Base-by-base conservation (phyloP, 495 filamentous ascomycete genomes). In the Parmelia sp. region DNA sequence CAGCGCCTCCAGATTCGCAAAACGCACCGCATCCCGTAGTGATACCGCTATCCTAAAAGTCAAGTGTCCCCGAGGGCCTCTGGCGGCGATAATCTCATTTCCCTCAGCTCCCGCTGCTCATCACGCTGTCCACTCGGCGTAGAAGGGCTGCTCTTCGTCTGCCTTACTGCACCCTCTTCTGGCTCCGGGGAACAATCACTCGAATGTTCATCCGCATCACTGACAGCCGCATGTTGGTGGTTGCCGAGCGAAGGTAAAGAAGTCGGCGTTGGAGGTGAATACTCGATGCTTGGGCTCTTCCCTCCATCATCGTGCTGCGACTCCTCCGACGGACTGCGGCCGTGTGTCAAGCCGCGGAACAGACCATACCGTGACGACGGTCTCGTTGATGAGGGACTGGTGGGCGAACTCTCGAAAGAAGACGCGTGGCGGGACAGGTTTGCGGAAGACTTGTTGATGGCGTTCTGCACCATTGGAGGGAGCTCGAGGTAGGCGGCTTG, bases 391-490 rank as follows among this genome's bases (percentile, higher is more conserved):
- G 74, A 73, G 0, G 81, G 81, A 58, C 79, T 84, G 17, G 70
- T 70, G 2, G 78, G 77, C 21, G 79, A 74, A 21, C 78, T 76
- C 37, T 76, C 77, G 58, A 77, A 76, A 4, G 74, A 63, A 1
- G 79, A 74, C 29, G 68, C 61, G 42, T 71, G 71, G 57, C 69
- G 60, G 7, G 71, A 64, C n/a, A 69, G 58, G 63, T 67, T 66
- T 17, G 58, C 56, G 10, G 72, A 63, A 19, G 82, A 84, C 27
- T 77, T 79, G 27, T 76, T 70, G 58, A 86, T 77, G 74, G 85
- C 82, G 61, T 81, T 81, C 66, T 86, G 84, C 15, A 83, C 72
- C 25, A 83, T 71, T 9, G 68, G 66, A 8, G 83, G 83, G 33
- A 84, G 70, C 57, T 86, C 84, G 53, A 84, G 76, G 65, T 82